Base-by-base conservation (phyloP, 371 early-diverging fungal genomes). In the Mucor mucedo region DNA sequence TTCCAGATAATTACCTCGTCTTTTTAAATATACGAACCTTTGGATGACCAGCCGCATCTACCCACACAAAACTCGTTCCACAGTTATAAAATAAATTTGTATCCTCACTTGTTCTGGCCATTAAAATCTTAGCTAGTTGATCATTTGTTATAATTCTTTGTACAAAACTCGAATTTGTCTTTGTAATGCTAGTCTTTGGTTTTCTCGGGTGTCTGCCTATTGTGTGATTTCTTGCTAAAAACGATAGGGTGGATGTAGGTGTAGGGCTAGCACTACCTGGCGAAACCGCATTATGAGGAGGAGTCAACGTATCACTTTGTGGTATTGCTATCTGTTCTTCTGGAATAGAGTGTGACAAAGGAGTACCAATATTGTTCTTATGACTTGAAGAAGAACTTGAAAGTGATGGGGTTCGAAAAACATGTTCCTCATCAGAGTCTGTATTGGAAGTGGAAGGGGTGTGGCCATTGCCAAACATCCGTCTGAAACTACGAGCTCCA, bases 61-160 rank as follows among this genome's bases (percentile, higher is more conserved):
- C 82, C 93, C 94, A 94, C 2, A 87, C 71, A 74, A 97, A 89
- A 33, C 87, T 83, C 35, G 85, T 73, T 2, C 95, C 95, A 14
- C 88, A 84, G 65, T 95, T 97, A 70, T 89, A 90, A 73, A 97
- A 89, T 48, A 96, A 49, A 69, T 93, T 93, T 2, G 89, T 88
- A 67, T 90, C 85, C 61, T 93, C 87, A 55, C 77, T 80, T 41
- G 84, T 76, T 44, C 92, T 72, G 59, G 84, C 81, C 30, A 91
- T 80, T n/a, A 95, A 70, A 55, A 92, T 88, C 62, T 87, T 87
- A 10, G 93, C 90, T 42, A 94, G 73, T 58, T 92, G 87, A 41
- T 93, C 93, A 73, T 91, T 85, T 6, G 94, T 91, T 4, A 91
- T 82, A 30, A 96, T 90, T 44, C 86, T 86, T n/a, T 85, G 72